These are phyloP conservation scores for Fusarium cyanostomum DNA, from an alignment of 2,329 filamentous ascomycete genomes.

Conservation along the genomic window DNA sequence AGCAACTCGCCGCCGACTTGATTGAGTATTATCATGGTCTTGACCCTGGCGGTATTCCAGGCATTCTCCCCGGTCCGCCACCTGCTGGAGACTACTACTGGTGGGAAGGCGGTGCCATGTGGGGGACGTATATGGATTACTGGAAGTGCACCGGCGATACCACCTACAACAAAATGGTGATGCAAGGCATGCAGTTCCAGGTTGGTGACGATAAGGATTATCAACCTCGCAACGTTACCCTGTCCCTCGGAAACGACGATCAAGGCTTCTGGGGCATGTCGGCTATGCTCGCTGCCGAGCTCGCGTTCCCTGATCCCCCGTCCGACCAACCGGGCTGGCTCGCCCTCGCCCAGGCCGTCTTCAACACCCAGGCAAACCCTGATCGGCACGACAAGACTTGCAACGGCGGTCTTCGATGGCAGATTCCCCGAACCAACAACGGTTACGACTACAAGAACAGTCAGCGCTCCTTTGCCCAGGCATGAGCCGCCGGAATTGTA, in stretches of 20 bases:
- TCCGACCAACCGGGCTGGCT: conserved; percentile 62
- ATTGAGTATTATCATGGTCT: conserved; percentile 59
- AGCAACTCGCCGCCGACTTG: conserved; percentile 55
- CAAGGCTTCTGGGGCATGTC: conserved; percentile 74
- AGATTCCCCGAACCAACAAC: conserved; percentile 77
- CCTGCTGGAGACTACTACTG: conserved; percentile 65
- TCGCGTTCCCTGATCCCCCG: conserved; percentile 64
- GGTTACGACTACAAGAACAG: conserved; percentile 81
- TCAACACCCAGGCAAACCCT: conserved; percentile 62
- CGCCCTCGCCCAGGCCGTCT: conserved; percentile 70
- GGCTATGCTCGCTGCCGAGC: conserved; percentile 68
- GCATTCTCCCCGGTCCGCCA: conserved; percentile 60
- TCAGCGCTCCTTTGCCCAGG: conserved; percentile 29
- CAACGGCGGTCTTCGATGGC: conserved; percentile 76
- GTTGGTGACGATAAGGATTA: conserved; percentile 62
- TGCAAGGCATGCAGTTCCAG: conserved; percentile 62
- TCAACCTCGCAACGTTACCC: conserved; percentile 64
- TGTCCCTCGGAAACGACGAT: conserved; percentile 69
- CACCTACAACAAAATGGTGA: conserved; percentile 65
- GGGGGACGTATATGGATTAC: conserved; percentile 71
- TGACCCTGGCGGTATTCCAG: conserved; percentile 54
- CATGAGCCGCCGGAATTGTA: not conserved
- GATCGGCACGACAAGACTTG: conserved; percentile 67
- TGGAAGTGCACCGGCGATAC: conserved; percentile 69
- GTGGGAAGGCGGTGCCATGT: conserved; percentile 73